Conservation (phyloP, 768 basidiomycete species). For the Suillus occidentalis region DNA sequence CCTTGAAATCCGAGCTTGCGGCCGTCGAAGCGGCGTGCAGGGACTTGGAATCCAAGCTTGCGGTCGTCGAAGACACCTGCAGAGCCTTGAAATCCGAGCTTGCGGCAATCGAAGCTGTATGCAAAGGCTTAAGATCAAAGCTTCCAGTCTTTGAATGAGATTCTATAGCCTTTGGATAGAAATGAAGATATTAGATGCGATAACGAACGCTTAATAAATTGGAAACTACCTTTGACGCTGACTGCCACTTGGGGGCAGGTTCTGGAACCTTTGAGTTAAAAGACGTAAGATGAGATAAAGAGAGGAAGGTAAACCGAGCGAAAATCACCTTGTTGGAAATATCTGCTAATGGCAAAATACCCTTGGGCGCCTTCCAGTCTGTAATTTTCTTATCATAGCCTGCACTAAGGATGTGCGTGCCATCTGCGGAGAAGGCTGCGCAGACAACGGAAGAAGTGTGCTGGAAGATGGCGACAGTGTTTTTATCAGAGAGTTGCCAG, state of each 20-base stretch:
- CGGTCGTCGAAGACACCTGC: neutral
- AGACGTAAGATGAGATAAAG: neutral
- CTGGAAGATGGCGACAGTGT: neutral
- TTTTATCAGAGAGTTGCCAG: neutral
- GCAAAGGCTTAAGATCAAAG: no score
- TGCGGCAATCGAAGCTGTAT: no score
- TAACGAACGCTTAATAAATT: neutral
- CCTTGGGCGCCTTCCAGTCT: neutral
- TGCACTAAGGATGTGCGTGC: neutral
- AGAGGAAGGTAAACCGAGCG: neutral
- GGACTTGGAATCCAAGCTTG: neutral
- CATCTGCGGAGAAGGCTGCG: neutral
- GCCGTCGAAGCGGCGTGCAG: no score
- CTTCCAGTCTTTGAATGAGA: neutral
- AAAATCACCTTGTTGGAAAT: neutral
- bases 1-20: no score
- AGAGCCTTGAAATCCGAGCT: neutral
- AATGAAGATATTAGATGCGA: neutral
- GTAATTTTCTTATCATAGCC: neutral
- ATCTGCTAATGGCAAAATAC: neutral
- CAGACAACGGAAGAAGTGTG: neutral
- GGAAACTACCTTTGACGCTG: neutral
- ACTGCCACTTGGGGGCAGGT: no score
- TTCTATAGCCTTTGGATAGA: neutral
- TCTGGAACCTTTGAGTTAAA: no score